Evolutionary conservation across 2,329 filamentous ascomycete genomes (phyloP).

Genomic region (Cladosporium sp.): DNA sequence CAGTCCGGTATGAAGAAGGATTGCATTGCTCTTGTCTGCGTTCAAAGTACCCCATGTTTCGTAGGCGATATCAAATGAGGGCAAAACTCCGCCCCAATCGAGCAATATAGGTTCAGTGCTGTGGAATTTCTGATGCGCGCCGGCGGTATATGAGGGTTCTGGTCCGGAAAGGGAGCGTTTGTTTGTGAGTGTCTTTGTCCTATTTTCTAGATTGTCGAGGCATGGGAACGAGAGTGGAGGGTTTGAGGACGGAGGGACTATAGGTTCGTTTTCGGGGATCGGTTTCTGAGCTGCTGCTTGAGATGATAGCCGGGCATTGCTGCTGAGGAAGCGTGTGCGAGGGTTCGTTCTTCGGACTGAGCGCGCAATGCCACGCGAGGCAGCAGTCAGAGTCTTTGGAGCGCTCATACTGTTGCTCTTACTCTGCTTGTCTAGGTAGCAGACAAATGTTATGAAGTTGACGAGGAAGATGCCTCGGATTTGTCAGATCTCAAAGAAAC

Average conservation of each 20-base stretch:
- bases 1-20: constrained; percentile 87
- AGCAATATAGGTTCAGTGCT: constrained; percentile 71
- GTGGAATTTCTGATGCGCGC: constrained; percentile 73
- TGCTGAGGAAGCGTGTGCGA: constrained; percentile 18
- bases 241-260: constrained; percentile 55
- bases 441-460: not conserved
- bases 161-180: constrained; percentile 69
- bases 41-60: constrained; percentile 88
- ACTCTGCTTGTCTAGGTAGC: not conserved
- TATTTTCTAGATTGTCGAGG: constrained; percentile 76
- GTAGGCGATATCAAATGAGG: constrained; percentile 84
- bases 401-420: constrained; percentile 8
- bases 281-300: constrained; percentile 26
- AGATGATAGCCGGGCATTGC: constrained; percentile 12
- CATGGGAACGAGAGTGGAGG: constrained; percentile 87
- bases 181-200: constrained; percentile 63
- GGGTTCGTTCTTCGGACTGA: constrained; percentile 21
- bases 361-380: constrained; percentile 12
- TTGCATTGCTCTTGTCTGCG: constrained; percentile 75
- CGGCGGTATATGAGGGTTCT: constrained; percentile 90
- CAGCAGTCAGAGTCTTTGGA: constrained; percentile 1
- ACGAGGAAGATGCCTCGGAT: not conserved
- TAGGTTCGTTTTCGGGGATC: constrained; percentile 24
- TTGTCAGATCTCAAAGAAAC: not conserved
- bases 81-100: constrained; percentile 92